These are phyloP conservation scores for Silene conica DNA, from an alignment of 148 eudicot genomes.

Conservation along the genomic window DNA sequence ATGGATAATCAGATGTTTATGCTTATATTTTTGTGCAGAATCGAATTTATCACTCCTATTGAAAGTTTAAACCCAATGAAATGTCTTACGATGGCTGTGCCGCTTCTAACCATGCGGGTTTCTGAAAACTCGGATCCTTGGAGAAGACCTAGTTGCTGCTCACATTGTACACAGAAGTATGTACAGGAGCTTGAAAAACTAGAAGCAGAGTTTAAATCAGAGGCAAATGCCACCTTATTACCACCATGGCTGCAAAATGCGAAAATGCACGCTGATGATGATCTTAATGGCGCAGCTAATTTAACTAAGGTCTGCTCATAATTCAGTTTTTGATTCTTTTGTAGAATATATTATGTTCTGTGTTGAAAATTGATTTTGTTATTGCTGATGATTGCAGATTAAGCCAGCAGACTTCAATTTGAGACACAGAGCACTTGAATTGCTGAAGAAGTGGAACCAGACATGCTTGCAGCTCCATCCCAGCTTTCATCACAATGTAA, in stretches of 20 bases:
- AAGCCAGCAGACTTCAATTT: conserved; percentile 46
- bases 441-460: conserved; percentile 83
- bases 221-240: conserved; percentile 33
- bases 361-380: not conserved
- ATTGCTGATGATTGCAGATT: conserved; percentile 28
- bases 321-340: not conserved
- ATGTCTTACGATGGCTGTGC: conserved; percentile 29
- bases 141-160: conserved; percentile 47
- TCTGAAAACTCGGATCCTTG: conserved; percentile 46
- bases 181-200: conserved; percentile 57
- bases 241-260: conserved; percentile 87
- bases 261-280: conserved; percentile 24
- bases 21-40: conserved; percentile 28
- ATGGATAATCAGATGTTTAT: not conserved
- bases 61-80: conserved; percentile 51
- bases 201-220: conserved; percentile 37
- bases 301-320: conserved; percentile 40
- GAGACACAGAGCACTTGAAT: conserved; percentile 59
- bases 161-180: conserved; percentile 61
- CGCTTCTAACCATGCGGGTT: conserved; percentile 31
- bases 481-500: conserved; percentile 42
- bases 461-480: conserved; percentile 72
- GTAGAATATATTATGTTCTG: too few species aligned
- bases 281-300: conserved; percentile 24
- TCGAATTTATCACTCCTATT: conserved; percentile 28